Evolutionary conservation across 2,329 filamentous ascomycete genomes (phyloP), one percentile per base, ranked within the genome.

Genomic region (Microthyrium microscopicum): DNA sequence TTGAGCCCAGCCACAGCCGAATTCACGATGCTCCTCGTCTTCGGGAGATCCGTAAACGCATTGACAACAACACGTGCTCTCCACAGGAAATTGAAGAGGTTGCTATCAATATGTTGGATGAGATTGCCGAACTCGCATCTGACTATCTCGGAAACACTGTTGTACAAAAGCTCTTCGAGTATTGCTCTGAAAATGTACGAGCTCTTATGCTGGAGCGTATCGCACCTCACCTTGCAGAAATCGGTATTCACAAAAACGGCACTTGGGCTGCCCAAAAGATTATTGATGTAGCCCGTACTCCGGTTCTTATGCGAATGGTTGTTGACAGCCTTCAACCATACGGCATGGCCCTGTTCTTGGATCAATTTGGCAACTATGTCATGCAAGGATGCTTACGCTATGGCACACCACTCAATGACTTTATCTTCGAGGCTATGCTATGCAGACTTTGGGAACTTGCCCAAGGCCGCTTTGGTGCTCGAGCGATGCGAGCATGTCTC

Each of bases 221-320:
- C 46, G 73, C 80, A 3, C 85, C 87, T 37, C 85, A 94, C 51
- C 70, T 95, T 52, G 84, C 87, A 18, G 85, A 95, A 57, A 94
- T 95, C 56, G 89, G 89, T 46, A 76, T 94, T 5, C 89, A 98
- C 68, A 98, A 98, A 70, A 98, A 98, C 48, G 89, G 89, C 41
- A 98, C 89, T 1, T 98, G 89, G 89, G 89, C 89, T 35, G 89
- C 89, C 1, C 89, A 98, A 58, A 98, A 95, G 67, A 95, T 98
- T 48, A 95, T 98, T 44, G 87, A 95, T 48, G 83, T 93, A 5
- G 87, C 84, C 53, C 83, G 89, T 57, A 83, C 79, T 1, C 73
- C 78, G 5, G 61, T 64, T 26, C 85, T 95, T 57, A 87, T 89
- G 75, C 60, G 64, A 29, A 62, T 83, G 58, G 87, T 98, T 48